phyloP scores from a whole-genome alignment of 352 stramenopile genomes.

The Discostella stelligera region DNA sequence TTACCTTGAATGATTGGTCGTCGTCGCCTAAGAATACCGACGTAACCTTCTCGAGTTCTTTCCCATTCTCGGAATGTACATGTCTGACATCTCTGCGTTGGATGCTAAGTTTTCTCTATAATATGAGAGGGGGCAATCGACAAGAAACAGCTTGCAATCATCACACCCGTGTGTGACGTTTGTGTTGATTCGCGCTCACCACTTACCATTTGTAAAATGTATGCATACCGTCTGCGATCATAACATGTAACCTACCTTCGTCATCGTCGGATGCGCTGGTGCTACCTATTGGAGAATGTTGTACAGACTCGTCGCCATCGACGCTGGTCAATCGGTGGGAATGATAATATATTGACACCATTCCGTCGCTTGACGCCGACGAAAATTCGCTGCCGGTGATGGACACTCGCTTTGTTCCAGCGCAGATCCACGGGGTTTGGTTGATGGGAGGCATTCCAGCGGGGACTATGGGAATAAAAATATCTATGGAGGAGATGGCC shows the following conservation, averaged over 20 bases:
- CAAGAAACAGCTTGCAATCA: not conserved
- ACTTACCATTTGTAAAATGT: conserved; percentile 43
- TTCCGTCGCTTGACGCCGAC: conserved; percentile 9
- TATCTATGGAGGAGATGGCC: no score
- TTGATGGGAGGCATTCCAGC: conserved; percentile 7
- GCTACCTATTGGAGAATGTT: conserved; percentile 6
- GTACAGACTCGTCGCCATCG: not conserved
- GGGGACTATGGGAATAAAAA: not conserved
- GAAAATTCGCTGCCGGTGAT: conserved; percentile 12
- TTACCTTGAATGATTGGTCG: conserved; percentile 26
- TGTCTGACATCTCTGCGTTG: conserved; percentile 26
- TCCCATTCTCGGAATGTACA: conserved; percentile 9
- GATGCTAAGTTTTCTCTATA: conserved; percentile 12
- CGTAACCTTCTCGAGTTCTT: conserved; percentile 30
- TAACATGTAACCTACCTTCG: conserved; percentile 30
- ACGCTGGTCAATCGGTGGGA: not conserved
- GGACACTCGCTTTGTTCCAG: conserved; percentile 31
- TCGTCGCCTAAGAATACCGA: conserved; percentile 22
- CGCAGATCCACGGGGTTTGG: conserved; percentile 16
- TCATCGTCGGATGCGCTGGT: conserved; percentile 9
- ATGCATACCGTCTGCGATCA: conserved; percentile 32
- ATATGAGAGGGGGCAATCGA: not conserved
- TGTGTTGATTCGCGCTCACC: conserved; percentile 11
- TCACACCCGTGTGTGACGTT: not conserved
- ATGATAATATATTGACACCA: conserved; percentile 24